Percentiles rank a stretch among this genome's conserved stretches.
Evolutionary conservation across 2,329 filamentous ascomycete species (phyloP).

Genomic region (Teratosphaeria destructans): DNA sequence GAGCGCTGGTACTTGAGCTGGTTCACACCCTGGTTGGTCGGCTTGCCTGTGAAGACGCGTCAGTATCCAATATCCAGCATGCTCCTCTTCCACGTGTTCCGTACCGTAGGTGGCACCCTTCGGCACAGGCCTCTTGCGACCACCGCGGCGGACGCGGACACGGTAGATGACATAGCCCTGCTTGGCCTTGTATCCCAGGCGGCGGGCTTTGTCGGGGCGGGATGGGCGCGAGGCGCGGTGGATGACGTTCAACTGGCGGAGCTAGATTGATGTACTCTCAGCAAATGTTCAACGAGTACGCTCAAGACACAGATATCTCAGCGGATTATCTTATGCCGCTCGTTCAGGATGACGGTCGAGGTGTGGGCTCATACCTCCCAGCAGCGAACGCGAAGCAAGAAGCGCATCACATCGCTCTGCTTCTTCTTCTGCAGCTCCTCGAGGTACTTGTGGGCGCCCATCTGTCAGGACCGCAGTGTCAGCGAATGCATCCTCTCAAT

Average conservation of each 20-base stretch:
- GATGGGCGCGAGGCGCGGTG: constrained; percentile 97
- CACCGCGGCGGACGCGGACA: constrained; percentile 94
- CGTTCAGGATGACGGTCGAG: constrained; percentile 5
- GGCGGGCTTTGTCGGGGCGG: constrained; percentile 98
- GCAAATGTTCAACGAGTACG: constrained; percentile 99
- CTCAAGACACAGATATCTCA: constrained; percentile 33
- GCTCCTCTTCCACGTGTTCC: constrained; percentile 24
- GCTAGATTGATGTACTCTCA: constrained; percentile 99
- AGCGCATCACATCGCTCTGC: constrained; percentile 99
- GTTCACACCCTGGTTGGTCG: constrained; percentile 99
- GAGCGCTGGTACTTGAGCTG: constrained; percentile 99
- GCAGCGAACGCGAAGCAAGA: constrained; percentile 99
- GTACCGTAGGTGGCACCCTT: constrained; percentile 99
- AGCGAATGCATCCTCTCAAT: not conserved
- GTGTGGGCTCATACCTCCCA: constrained; percentile 66
- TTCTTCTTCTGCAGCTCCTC: constrained; percentile 99
- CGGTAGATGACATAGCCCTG: constrained; percentile 99
- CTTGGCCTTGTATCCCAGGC: constrained; percentile 99
- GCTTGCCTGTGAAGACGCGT: constrained; percentile 66
- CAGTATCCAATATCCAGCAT: not conserved
- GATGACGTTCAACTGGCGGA: constrained; percentile 98
- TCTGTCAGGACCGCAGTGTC: constrained; percentile 42
- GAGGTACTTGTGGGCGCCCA: constrained; percentile 99
- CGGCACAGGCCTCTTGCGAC: constrained; percentile 89
- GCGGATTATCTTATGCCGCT: constrained; percentile 22